Conservation (phyloP, 1,139 yeast genomes). For the Pneumocystis canis region DNA sequence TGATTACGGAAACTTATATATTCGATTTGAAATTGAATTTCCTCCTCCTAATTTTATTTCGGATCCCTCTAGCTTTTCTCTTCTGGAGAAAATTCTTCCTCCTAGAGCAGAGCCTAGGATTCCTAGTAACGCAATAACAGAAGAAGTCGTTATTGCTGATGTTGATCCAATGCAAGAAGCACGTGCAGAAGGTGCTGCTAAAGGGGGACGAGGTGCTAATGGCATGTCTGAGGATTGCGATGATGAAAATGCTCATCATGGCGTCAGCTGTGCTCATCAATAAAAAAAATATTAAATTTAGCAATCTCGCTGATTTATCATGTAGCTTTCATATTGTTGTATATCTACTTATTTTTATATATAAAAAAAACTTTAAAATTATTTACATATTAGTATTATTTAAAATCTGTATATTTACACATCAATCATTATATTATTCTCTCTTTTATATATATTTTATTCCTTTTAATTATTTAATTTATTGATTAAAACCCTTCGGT, state of each 20-base stretch:
- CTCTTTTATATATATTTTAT: background rate
- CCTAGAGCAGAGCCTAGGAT: conserved; percentile 21
- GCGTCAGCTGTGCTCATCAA: conserved; percentile 65
- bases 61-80: conserved; percentile 16
- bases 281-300: conserved; percentile 22
- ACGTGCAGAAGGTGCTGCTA: conserved; percentile 24
- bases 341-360: background rate
- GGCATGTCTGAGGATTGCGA: conserved; percentile 31
- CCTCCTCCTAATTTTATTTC: conserved; percentile 26
- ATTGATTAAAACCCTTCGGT: too few relatives aligned
- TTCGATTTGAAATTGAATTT: conserved; percentile 39
- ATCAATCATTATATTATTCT: background rate
- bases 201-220: conserved; percentile 18
- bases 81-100: conserved; percentile 32
- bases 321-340: background rate
- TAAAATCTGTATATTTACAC: background rate
- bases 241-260: conserved; percentile 41
- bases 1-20: conserved; percentile 35
- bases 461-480: background rate
- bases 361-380: background rate
- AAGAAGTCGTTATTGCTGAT: conserved; percentile 62
- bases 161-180: conserved; percentile 43
- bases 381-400: background rate
- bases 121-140: conserved; percentile 37
- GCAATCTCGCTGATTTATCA: background rate